Evolutionary conservation across 257 asterid genomes (phyloP).

Genomic region (Solanum pinnatisectum): DNA sequence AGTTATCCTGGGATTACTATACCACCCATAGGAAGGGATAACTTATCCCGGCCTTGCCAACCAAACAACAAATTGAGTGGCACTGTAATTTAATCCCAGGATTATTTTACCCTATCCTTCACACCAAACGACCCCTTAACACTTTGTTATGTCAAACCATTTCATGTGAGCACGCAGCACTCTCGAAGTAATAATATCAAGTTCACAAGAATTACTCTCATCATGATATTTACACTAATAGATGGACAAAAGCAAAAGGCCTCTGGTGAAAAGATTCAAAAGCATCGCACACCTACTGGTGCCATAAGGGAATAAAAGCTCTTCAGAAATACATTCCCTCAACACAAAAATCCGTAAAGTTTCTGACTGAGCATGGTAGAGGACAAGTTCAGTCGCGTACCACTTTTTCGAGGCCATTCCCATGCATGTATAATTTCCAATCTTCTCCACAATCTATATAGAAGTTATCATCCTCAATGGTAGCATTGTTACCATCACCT

Average conservation of each 20-base stretch:
- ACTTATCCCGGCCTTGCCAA: too few species aligned
- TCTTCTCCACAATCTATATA: conserved; percentile 81
- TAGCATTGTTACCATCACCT: conserved; percentile 37
- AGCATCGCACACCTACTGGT: neutral
- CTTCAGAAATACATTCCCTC: neutral
- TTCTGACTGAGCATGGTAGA: neutral
- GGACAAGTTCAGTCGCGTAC: conserved; percentile 18
- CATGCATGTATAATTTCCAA: conserved; percentile 64
- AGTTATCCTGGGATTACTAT: too few species aligned
- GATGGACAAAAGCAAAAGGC: neutral
- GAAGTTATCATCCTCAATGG: conserved; percentile 41
- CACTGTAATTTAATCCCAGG: too few species aligned
- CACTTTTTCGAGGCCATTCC: conserved; percentile 48
- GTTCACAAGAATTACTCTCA: neutral
- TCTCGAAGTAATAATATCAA: neutral
- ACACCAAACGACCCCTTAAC: too few species aligned
- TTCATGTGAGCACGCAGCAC: neutral
- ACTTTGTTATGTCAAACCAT: neutral
- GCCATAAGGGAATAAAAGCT: neutral
- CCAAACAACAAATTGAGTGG: too few species aligned
- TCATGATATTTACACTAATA: neutral
- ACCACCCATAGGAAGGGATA: too few species aligned
- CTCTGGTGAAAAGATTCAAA: neutral
- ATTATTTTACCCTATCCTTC: too few species aligned
- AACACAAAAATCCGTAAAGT: neutral